These are phyloP conservation scores for Myriosclerotinia duriaeana DNA, from an alignment of 2,329 filamentous ascomycete genomes.

Conservation along the genomic window DNA sequence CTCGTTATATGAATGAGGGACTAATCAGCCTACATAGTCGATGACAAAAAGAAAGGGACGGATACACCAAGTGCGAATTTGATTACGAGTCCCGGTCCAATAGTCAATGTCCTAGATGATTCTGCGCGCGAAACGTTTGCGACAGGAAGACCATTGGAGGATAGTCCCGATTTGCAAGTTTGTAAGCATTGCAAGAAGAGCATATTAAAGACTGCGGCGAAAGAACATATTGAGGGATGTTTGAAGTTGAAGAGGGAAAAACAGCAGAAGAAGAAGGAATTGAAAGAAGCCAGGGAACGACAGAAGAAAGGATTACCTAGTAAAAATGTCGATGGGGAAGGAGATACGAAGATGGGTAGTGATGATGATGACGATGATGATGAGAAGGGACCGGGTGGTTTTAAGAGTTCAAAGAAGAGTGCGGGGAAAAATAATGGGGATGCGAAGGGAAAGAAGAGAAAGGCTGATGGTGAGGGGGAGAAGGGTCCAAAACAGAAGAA, in stretches of 20 bases:
- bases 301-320: slow-evolving; percentile 45
- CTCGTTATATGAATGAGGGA: not conserved
- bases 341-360: slow-evolving; percentile 43
- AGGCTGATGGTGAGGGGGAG: slow-evolving; percentile 72
- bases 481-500: slow-evolving; percentile 88
- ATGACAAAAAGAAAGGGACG: slow-evolving; percentile 56
- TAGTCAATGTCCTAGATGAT: slow-evolving; percentile 71
- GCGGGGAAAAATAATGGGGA: slow-evolving; percentile 60
- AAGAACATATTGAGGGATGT: slow-evolving; percentile 79
- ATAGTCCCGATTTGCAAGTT: slow-evolving; percentile 73
- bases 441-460: slow-evolving; percentile 72
- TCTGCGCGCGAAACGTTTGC: slow-evolving; percentile 75
- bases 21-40: slow-evolving; percentile 37
- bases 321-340: slow-evolving; percentile 39
- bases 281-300: slow-evolving; percentile 43
- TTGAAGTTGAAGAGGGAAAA: slow-evolving; percentile 58
- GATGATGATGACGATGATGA: slow-evolving; percentile 44
- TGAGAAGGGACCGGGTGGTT: slow-evolving; percentile 41
- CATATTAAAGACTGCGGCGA: slow-evolving; percentile 71
- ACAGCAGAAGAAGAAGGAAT: slow-evolving; percentile 41
- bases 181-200: slow-evolving; percentile 97
- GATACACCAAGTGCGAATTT: slow-evolving; percentile 45
- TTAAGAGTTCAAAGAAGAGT: slow-evolving; percentile 58
- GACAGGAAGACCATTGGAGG: slow-evolving; percentile 78
- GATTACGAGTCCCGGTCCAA: slow-evolving; percentile 52